Percentiles rank a stretch among this genome's conserved stretches.
Evolutionary conservation across 805 yeast species (phyloP).

Genomic region (Scheffersomyces stipitis): DNA sequence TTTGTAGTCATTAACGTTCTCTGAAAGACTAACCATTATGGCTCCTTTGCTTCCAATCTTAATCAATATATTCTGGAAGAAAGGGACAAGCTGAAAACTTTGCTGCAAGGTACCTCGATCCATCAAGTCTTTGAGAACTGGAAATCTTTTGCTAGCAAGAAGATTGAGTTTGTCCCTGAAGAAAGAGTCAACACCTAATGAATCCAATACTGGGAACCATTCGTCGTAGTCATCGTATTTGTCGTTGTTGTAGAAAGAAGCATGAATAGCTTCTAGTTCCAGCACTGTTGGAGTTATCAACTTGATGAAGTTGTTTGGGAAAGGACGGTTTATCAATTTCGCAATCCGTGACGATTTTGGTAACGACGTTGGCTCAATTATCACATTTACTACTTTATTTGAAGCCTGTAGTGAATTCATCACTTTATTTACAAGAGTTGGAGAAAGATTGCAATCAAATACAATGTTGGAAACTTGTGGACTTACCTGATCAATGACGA

Average conservation of each 20-base stretch:
- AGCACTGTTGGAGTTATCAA: slow-evolving; percentile 67
- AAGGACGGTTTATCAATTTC: slow-evolving; percentile 32
- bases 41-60: slow-evolving; percentile 72
- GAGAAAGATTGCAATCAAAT: slow-evolving; percentile 68
- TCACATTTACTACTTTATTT: slow-evolving; percentile 27
- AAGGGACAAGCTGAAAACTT: slow-evolving; percentile 73
- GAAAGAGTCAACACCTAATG: slow-evolving; percentile 47
- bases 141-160: slow-evolving; percentile 17
- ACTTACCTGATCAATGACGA: slow-evolving; percentile 38
- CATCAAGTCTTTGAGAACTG: slow-evolving; percentile 23
- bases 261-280: slow-evolving; percentile 59
- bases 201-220: slow-evolving; percentile 78
- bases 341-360: slow-evolving; percentile 58
- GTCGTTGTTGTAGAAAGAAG: slow-evolving; percentile 41
- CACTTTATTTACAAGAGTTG: slow-evolving; percentile 38
- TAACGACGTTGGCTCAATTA: slow-evolving; percentile 78
- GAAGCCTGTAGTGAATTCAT: slow-evolving; percentile 17
- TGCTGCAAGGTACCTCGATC: slow-evolving; percentile 58
- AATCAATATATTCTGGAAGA: slow-evolving; percentile 60
- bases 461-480: slow-evolving; percentile 53
- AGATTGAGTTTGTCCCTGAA: slow-evolving; percentile 49
- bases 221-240: slow-evolving; percentile 50
- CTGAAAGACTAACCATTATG: slow-evolving; percentile 36
- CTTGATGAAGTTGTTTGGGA: slow-evolving; percentile 46
- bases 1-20: slow-evolving; percentile 28